Evolutionary conservation across 345 rosid genomes (phyloP), one percentile per base, ranked within the genome.

Genomic region (Fremontodendron californicum): DNA sequence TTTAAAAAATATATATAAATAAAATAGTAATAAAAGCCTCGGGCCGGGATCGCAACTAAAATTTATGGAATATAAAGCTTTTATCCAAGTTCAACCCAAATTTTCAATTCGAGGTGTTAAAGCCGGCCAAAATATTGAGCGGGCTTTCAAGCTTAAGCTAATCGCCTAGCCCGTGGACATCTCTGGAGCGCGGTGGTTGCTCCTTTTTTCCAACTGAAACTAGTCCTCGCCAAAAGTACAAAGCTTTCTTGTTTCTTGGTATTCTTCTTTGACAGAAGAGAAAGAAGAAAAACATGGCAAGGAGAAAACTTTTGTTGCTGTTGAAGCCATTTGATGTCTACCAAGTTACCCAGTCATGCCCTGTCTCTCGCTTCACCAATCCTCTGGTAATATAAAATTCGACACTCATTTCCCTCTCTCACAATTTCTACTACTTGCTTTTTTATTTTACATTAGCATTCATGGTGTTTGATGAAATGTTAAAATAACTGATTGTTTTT

Each of bases 271-370:
- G 1, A n/a, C 33, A 3, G 6, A 9, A 6, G 5, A 23, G 61
- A 55, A 21, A 64, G 42, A 63, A 52, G 37, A 49, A 55, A 65
- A 11, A 92, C n/a, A n/a, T 91, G 98, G 90, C 85, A 76, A 89
- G 86, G 73, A 90, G 87, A 79, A 89, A 87, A 83, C 85, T 94
- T 69, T 46, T 94, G 83, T 79, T 94, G 82, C 84, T 94, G 55
- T 74, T 91, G 86, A 94, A 92, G 80, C 96, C 98, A 29, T 84
- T 86, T 48, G 90, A 94, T 75, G 83, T 86, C 1, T 83, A 81
- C 79, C 86, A 90, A 35, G 74, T 85, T 40, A 82, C 80, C 72
- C 88, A 78, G 21, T 71, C 89, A 4, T 81, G 60, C 55, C 80
- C 77, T 18, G 67, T 70, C 63, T 84, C 91, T 69, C 82, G 72